Base-by-base conservation (phyloP, 306 rosid species). In the Corylus americana region DNA sequence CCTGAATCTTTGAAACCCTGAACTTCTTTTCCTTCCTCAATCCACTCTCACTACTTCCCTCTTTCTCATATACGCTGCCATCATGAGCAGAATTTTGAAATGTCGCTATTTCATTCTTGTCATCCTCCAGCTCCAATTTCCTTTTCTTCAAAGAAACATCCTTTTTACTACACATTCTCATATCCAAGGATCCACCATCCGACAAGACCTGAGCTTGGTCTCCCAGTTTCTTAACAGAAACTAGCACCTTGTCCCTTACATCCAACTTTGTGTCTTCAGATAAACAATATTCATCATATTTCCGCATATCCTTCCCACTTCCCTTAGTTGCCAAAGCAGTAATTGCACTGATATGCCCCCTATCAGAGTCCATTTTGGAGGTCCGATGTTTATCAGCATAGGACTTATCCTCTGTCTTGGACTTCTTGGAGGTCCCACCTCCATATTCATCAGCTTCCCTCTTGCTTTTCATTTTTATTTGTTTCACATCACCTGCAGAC, bases 111-210 rank as follows among this genome's bases (percentile, higher is more conserved):
- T 79, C 82, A 68, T 77, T 85, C 81, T 81, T 87, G 74, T 75
- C 77, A 44, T 90, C 89, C 54, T 80, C 72, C 84, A 89, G 74
- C 31, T 86, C 85, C 76, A 77, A 63, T 83, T 87, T 94, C 86
- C 89, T 87, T 88, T 89, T 92, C 83, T 87, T 91, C 70, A 22
- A 7, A 78, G 83, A 80, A 76, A 76, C 45, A 49, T 61, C 91
- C 47, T 22, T 77, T 81, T 31, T 80, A 70, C 78, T 80, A 54
- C 59, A 18, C 17, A 11, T 70, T 63, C 25, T 77, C 63, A 71
- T 47, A 55, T 81, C 87, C 78, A 84, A 77, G 71, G 85, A 73
- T 77, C 81, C 80, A 73, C 79, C 78, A 79, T 66, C 84, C 55
- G 82, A 82, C 8, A 75, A 81, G 76, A 82, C 84, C 87, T 66